Evolutionary conservation across 371 early-diverging fungal species (phyloP), one percentile per base, ranked within the genome.

Genomic region (Mortierella sp.): DNA sequence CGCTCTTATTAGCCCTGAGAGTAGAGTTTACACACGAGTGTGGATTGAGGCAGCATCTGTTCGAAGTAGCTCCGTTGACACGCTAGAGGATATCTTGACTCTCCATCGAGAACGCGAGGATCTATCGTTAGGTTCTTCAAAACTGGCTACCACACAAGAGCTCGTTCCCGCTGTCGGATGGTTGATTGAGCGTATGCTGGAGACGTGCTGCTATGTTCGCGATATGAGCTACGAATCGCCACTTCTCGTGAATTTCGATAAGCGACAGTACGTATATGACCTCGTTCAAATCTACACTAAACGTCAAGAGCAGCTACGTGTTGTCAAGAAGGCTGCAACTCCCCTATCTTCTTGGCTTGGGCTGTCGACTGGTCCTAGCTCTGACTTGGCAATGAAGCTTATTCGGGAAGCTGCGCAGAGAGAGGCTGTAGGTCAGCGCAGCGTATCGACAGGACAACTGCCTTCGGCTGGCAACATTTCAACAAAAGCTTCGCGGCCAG

Each of bases 1-100:
- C 64, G 95, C 94, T 0, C 77, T 95, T 28, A 87, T 95, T 60
- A 93, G 94, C 59, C 95, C 95, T 12, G 94, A 95, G 84, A 90
- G 92, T 18, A 87, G 95, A 20, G 74, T 87, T 18, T 95, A 90
- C 73, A 79, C 87, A 20, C 87, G 89, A 35, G 90, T 92, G 0
- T 95, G 95, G 95, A 70, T 85, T n/a, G 90, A 90, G 52, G 86
- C 92, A 0, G 89, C 92, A 5, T 70, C 77, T 16, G 84, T 87
- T 67, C 87, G 89, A 24, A 72, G 83, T 51, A 83, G 85, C 2
- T 86, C 84, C 26, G 63, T 93, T 0, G 94, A 94, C 32, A 88
- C 92, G 0, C 76, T 94, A 1, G 94, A 93, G 22, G 91, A 90
- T 47, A 68, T 86, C 5, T 62, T 91, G 68, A 45, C 55, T 2